These are phyloP conservation scores for Trifolium fragiferum DNA, from an alignment of 306 rosid species.

Conservation along the genomic window DNA sequence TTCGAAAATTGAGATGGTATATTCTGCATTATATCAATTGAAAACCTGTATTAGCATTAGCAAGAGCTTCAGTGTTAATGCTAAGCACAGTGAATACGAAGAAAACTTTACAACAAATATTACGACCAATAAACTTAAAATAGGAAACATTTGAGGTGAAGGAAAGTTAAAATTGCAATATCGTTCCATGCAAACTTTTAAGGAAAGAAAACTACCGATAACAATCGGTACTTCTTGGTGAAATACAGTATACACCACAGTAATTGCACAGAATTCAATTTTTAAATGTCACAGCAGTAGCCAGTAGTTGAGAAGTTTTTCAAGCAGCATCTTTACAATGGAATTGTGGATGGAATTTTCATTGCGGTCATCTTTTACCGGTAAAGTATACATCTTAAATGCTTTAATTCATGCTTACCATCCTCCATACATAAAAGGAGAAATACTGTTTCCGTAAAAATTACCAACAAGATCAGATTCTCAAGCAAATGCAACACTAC, in stretches of 20 bases:
- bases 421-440: neutral
- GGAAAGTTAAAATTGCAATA: slow-evolving; percentile 8
- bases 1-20: slow-evolving; percentile 83
- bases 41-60: slow-evolving; percentile 34
- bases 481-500: slow-evolving; percentile 29
- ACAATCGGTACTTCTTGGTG: neutral
- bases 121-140: slow-evolving; percentile 5
- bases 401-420: slow-evolving; percentile 13
- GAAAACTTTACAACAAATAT: slow-evolving; percentile 15
- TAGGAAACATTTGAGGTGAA: neutral
- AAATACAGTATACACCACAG: slow-evolving; percentile 8
- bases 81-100: slow-evolving; percentile 19
- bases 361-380: neutral
- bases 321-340: neutral
- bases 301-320: slow-evolving; percentile 8
- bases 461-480: neutral
- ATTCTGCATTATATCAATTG: slow-evolving; percentile 62
- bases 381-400: neutral
- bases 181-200: neutral
- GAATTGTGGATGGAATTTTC: neutral
- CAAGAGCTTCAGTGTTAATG: slow-evolving; percentile 25
- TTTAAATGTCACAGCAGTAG: neutral
- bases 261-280: slow-evolving; percentile 17
- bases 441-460: neutral
- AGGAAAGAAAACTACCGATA: slow-evolving; percentile 19